Base-by-base conservation (phyloP, 257 asterid genomes). In the Solanum piurae region DNA sequence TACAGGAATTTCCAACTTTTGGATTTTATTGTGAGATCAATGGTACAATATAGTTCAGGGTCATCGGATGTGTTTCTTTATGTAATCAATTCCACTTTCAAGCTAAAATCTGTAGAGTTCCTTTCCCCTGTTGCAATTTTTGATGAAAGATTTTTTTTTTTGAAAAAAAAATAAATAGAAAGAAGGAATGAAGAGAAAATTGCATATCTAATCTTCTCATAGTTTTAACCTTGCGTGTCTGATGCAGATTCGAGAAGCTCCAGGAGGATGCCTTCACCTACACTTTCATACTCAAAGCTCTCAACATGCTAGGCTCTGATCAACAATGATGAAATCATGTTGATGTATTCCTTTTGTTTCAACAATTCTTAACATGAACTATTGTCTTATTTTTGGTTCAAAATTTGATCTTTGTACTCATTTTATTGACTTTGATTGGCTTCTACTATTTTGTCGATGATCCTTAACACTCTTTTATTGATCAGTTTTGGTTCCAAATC, bases 181-280 rank as follows among this genome's bases (percentile, higher is more conserved):
- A 79, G 38, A 5, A 14, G 64, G 31, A 40, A 76, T 13, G 6
- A 6, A 12, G 73, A n/a, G 12, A 27, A 73, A 27, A 16, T 33
- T 4, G 12, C 23, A 34, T 21, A 49, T 68, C 42, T 64, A 9
- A 14, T n/a, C 76, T 16, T 68, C 12, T 83, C 83, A 16, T n/a
- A 46, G 72, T 52, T 83, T 34, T 29, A 42, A 80, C 86, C 66
- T 88, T 86, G 23, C n/a, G 49, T 84, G 74, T 42, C 31, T 55
- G 37, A 68, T 88, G 92, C 94, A 97, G 99, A 93, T 97, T 95
- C 23, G 98, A 97, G 66, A 95, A 92, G 92, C 98, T 97, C 87
- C 94, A 90, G 92, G 98, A 95, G 91, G 98, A 95, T 86, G 98
- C 99, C 85, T 95, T 97, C 90, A 93, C 91, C 21, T 93, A 86